Evolutionary conservation across 768 basidiomycete species (phyloP).

Genomic region (Podaxis pistillaris): DNA sequence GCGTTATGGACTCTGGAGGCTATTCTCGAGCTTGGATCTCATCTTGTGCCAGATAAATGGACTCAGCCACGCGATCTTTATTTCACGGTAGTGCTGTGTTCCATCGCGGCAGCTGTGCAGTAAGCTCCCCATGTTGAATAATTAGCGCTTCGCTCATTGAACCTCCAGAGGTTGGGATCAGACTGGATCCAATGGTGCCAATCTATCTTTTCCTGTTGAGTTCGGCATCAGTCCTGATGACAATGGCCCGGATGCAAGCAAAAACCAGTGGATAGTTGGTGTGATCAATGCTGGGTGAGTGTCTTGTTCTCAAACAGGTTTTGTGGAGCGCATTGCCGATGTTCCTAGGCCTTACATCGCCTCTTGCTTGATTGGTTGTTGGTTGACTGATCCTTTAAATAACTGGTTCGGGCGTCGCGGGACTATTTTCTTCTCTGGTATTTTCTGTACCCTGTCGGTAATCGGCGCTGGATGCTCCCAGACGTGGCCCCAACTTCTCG

Average conservation of each 20-base stretch:
- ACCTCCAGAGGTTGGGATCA: constrained; percentile 43
- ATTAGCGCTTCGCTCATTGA: not conserved
- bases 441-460: constrained; percentile 45
- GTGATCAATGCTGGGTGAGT: constrained; percentile 60
- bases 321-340: not conserved
- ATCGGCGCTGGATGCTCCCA: constrained; percentile 45
- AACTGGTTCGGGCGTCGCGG: constrained; percentile 55
- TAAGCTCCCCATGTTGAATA: constrained; percentile 25
- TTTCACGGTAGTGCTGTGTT: constrained; percentile 45
- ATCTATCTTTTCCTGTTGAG: constrained; percentile 49
- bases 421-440: constrained; percentile 50
- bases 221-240: constrained; percentile 37
- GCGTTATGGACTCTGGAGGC: constrained; percentile 3
- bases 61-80: constrained; percentile 37
- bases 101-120: constrained; percentile 72
- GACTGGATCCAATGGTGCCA: constrained; percentile 56
- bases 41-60: constrained; percentile 37
- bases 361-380: constrained; percentile 37
- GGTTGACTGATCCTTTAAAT: constrained; percentile 55
- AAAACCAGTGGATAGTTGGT: constrained; percentile 69
- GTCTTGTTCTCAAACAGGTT: not conserved
- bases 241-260: constrained; percentile 28
- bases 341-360: constrained; percentile 34
- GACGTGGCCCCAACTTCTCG: constrained; percentile 48
- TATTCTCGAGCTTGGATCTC: not conserved